Evolutionary conservation across 1,284 basidiomycete species (phyloP).

Genomic region (Chondrostereum purpureum): DNA sequence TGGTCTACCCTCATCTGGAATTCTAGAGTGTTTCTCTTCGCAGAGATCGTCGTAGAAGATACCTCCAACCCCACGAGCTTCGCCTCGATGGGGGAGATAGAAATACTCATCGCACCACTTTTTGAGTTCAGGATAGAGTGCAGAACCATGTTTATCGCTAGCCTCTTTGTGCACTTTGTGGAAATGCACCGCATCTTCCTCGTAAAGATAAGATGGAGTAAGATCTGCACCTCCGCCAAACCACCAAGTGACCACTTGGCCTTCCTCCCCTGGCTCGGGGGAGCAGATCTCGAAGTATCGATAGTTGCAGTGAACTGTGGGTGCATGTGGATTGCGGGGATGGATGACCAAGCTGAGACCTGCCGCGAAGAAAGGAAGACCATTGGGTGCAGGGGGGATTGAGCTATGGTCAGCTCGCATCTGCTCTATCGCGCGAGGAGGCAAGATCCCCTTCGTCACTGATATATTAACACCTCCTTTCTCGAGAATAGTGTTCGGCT

Average conservation of each 20-base stretch:
- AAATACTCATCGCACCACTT: conserved; percentile 99
- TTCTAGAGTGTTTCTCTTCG: conserved; percentile 48
- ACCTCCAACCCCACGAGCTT: conserved; percentile 88
- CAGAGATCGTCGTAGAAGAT: conserved; percentile 94
- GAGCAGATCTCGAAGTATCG: conserved; percentile 93
- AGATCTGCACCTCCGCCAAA: conserved; percentile 97
- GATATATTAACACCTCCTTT: conserved; percentile 97
- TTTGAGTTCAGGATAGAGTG: conserved; percentile 82
- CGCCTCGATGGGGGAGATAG: conserved; percentile 86
- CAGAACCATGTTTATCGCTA: conserved; percentile 67
- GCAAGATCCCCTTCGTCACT: conserved; percentile 84
- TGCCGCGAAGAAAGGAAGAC: conserved; percentile 89
- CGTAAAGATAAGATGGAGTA: conserved; percentile 90
- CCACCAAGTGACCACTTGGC: conserved; percentile 87
- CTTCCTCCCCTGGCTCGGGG: conserved; percentile 26
- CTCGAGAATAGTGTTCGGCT: conserved; percentile 64
- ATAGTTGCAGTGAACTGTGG: conserved; percentile 96
- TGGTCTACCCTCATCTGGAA: conserved; percentile 45
- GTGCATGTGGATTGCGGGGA: conserved; percentile 85
- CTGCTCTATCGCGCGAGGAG: conserved; percentile 84
- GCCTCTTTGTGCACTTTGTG: conserved; percentile 75
- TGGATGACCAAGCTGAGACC: conserved; percentile 92
- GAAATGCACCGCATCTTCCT: conserved; percentile 85
- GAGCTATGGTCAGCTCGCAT: conserved; percentile 91
- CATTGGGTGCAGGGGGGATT: conserved; percentile 41